A percentile compares a stretch with the other conserved stretches of the same genome.
These are phyloP conservation scores for Skeletonema potamos DNA, from an alignment of 108 stramenopile species.

Conservation along the genomic window DNA sequence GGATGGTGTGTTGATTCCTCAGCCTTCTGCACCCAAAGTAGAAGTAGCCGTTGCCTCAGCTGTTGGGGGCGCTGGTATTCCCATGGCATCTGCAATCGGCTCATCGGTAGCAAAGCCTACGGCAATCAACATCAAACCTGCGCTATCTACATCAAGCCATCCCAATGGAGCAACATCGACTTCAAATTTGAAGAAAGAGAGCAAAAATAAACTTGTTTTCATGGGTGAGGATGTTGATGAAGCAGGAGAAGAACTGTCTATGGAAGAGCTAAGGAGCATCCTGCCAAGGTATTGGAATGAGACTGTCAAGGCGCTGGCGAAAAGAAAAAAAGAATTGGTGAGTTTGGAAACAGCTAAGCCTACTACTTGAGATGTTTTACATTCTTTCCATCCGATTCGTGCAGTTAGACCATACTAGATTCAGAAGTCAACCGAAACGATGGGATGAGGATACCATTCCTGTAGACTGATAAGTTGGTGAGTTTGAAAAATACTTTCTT, in stretches of 20 bases:
- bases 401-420: not conserved
- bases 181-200: slow-evolving; percentile 15
- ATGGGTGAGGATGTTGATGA: slow-evolving; percentile 31
- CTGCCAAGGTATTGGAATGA: slow-evolving; percentile 38
- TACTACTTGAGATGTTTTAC: not conserved
- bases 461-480: not conserved
- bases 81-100: slow-evolving; percentile 8
- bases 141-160: not conserved
- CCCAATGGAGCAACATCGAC: not conserved
- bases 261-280: slow-evolving; percentile 40
- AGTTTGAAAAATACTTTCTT: slow-evolving; percentile 1
- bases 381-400: not conserved
- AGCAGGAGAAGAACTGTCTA: slow-evolving; percentile 35
- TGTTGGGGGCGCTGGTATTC: slow-evolving; percentile 17
- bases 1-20: slow-evolving; percentile 63
- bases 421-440: not conserved
- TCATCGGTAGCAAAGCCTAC: not conserved
- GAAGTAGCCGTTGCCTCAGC: slow-evolving; percentile 62
- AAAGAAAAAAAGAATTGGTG: slow-evolving; percentile 11
- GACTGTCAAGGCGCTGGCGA: slow-evolving; percentile 16
- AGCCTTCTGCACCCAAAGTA: slow-evolving; percentile 56
- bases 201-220: slow-evolving; percentile 24
- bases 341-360: not conserved
- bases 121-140: slow-evolving; percentile 1
- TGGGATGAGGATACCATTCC: not conserved